Evolutionary conservation across 2,329 filamentous ascomycete species (phyloP).

Genomic region (Raffaelea albimanens): DNA sequence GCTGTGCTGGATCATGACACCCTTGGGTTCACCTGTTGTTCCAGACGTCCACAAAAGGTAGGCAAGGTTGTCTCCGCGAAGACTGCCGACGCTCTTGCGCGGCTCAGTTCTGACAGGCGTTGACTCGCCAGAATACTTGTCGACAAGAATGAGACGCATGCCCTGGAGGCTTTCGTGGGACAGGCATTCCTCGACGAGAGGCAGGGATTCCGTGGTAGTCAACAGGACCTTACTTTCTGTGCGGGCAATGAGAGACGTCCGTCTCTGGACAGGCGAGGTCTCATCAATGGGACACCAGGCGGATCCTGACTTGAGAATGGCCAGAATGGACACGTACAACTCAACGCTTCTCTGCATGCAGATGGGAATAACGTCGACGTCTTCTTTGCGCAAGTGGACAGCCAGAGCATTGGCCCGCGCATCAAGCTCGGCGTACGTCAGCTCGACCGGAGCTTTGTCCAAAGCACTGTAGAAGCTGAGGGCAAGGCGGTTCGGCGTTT

Average conservation of each 20-base stretch:
- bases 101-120: not conserved
- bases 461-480: constrained; percentile 14
- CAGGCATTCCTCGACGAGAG: constrained; percentile 1
- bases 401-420: constrained; percentile 22
- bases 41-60: constrained; percentile 48
- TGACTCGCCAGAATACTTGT: constrained; percentile 13
- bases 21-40: constrained; percentile 49
- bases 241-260: constrained; percentile 27
- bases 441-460: constrained; percentile 15
- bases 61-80: constrained; percentile 26
- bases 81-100: constrained; percentile 11
- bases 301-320: constrained; percentile 46
- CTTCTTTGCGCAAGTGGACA: constrained; percentile 7
- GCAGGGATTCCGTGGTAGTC: constrained; percentile 13
- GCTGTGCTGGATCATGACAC: constrained; percentile 46
- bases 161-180: not conserved
- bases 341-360: constrained; percentile 28
- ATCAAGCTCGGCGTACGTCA: constrained; percentile 27
- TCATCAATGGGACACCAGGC: constrained; percentile 50
- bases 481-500: constrained; percentile 10
- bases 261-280: constrained; percentile 25
- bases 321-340: constrained; percentile 41
- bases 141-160: constrained; percentile 18
- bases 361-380: constrained; percentile 23
- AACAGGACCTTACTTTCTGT: constrained; percentile 22